Conservation (phyloP, 192 early-diverging fungal genomes). For the Podila epicladia region DNA sequence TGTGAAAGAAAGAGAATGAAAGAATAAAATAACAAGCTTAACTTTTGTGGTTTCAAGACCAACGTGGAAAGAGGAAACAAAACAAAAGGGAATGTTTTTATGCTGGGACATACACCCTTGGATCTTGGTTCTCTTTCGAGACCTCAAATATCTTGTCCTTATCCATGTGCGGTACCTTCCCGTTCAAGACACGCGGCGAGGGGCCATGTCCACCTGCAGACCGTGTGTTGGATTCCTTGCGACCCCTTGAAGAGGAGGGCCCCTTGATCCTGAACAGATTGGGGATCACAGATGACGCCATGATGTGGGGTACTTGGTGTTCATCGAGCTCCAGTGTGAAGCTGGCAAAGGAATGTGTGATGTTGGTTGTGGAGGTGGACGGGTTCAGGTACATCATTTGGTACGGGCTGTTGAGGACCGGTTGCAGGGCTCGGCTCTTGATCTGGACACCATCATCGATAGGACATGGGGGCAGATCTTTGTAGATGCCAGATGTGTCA, state of each 20-base stretch:
- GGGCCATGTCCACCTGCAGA: background rate
- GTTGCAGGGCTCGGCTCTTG: background rate
- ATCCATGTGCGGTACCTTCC: background rate
- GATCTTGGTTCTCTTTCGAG: background rate
- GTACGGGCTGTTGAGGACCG: constrained; percentile 24
- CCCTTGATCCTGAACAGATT: constrained; percentile 29
- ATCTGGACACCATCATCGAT: background rate
- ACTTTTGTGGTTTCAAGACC: too few species aligned
- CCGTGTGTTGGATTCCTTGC: constrained; percentile 5
- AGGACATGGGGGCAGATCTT: constrained; percentile 10
- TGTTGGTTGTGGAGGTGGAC: constrained; percentile 26
- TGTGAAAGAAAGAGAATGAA: too few species aligned
- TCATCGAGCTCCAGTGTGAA: constrained; percentile 36
- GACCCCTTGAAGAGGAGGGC: background rate
- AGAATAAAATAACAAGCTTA: too few species aligned
- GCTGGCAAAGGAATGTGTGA: constrained; percentile 37
- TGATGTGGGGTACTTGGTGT: constrained; percentile 33
- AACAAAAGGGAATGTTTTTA: background rate
- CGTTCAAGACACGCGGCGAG: constrained; percentile 21
- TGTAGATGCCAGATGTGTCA: constrained; percentile 6
- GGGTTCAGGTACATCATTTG: constrained; percentile 22
- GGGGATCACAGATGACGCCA: constrained; percentile 27
- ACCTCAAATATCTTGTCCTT: background rate
- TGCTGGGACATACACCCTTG: background rate
- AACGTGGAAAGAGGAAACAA: background rate